phyloP scores from a whole-genome alignment of 2,329 filamentous ascomycete species.

The Fusarium verticillioides region DNA sequence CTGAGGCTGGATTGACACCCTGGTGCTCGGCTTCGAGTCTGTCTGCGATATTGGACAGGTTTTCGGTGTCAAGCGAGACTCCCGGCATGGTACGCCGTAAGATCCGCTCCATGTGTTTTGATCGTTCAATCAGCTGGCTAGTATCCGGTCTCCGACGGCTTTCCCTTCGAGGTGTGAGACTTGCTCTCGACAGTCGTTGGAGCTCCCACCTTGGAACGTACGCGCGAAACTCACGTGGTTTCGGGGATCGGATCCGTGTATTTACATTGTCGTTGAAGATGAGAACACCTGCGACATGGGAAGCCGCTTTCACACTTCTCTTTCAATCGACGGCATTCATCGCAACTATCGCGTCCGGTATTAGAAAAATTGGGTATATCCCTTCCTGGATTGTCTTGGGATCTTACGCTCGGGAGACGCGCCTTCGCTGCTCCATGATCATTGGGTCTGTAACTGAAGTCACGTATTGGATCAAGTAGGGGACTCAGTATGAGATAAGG shows the following conservation, averaged over 20 bases:
- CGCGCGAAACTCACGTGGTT: slow-evolving; percentile 3
- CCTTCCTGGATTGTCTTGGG: not conserved
- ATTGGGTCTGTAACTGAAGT: not conserved
- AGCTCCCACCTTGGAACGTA: not conserved
- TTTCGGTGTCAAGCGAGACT: not conserved
- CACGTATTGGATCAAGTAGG: not conserved
- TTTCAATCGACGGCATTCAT: slow-evolving; percentile 8
- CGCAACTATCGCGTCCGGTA: not conserved
- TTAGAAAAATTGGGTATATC: not conserved
- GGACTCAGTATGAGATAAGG: not conserved
- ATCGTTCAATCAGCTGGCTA: not conserved
- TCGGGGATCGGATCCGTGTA: not conserved
- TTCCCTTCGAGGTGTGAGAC: not conserved
- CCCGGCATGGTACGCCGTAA: not conserved
- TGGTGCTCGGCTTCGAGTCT: not conserved
- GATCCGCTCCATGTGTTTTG: slow-evolving; percentile 1
- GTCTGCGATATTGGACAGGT: not conserved
- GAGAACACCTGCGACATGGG: not conserved
- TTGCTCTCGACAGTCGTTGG: not conserved
- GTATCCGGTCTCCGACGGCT: not conserved
- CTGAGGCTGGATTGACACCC: not conserved
- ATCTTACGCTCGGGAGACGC: slow-evolving; percentile 5
- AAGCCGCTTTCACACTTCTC: slow-evolving; percentile 1
- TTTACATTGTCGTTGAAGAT: not conserved
- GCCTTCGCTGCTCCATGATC: not conserved